A percentile compares a stretch with the other conserved stretches of the same genome.
These are phyloP conservation scores for Phaffia rhodozyma DNA, from an alignment of 1,284 basidiomycete species.

Conservation along the genomic window DNA sequence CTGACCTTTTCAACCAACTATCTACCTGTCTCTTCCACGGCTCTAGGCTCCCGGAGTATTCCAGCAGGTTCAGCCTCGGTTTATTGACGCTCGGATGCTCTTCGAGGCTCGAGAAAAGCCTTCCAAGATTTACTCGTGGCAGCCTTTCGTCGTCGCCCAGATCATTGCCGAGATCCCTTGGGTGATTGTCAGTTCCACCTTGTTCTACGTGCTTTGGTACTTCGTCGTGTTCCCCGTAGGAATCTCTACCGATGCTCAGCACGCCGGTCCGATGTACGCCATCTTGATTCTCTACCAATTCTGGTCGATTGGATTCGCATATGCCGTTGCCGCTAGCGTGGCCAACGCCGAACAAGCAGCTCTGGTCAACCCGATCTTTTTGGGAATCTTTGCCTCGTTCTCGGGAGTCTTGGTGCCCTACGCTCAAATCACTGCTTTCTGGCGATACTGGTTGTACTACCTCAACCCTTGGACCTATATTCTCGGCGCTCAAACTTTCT, in stretches of 20 bases:
- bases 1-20: neutral
- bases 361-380: conserved; percentile 16
- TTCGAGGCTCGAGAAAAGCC: conserved; percentile 35
- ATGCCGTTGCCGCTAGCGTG: conserved; percentile 6
- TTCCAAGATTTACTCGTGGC: conserved; percentile 30
- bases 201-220: conserved; percentile 12
- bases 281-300: conserved; percentile 15
- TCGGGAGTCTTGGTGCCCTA: conserved; percentile 23
- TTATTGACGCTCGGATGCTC: conserved; percentile 33
- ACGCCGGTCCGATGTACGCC: conserved; percentile 14
- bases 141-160: conserved; percentile 19
- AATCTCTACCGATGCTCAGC: conserved; percentile 8
- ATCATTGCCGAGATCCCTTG: conserved; percentile 24
- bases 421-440: conserved; percentile 22
- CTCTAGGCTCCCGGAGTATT: conserved; percentile 24
- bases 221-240: conserved; percentile 18
- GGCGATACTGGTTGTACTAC: conserved; percentile 25
- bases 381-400: conserved; percentile 20
- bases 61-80: conserved; percentile 34
- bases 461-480: conserved; percentile 30
- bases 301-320: conserved; percentile 12
- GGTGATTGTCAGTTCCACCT: conserved; percentile 17
- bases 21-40: neutral
- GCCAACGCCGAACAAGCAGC: conserved; percentile 16
- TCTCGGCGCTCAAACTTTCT: conserved; percentile 26